These are phyloP conservation scores for Gyromitra esculenta DNA, from an alignment of 2,329 filamentous ascomycete genomes.

Conservation along the genomic window DNA sequence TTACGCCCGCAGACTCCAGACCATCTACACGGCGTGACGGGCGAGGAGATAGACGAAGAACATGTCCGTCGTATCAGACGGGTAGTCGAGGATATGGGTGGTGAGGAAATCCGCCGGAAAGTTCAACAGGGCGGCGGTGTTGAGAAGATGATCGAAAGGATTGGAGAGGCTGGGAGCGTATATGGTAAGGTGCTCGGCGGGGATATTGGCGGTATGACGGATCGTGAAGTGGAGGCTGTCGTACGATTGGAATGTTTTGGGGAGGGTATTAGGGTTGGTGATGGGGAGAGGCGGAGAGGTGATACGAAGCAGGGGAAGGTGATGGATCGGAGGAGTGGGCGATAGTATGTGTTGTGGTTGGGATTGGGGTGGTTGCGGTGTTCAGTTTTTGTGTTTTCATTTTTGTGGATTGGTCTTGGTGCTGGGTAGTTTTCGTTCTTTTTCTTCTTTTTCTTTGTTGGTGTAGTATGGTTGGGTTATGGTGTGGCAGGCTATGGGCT, in stretches of 20 bases:
- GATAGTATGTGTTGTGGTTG: neutral
- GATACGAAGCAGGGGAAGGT: neutral
- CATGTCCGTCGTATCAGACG: constrained; percentile 34
- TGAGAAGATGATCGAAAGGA: constrained; percentile 32
- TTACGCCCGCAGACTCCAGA: constrained; percentile 64
- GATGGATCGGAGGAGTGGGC: too few relatives aligned
- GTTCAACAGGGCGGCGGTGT: constrained; percentile 37
- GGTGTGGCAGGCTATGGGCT: too few relatives aligned
- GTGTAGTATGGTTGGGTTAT: neutral
- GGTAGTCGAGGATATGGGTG: constrained; percentile 36
- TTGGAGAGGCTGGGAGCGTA: constrained; percentile 22
- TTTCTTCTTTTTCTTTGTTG: neutral
- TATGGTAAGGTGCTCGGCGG: constrained; percentile 10
- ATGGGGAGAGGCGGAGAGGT: neutral
- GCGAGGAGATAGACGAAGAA: constrained; percentile 57
- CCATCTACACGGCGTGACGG: constrained; percentile 62
- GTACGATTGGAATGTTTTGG: constrained; percentile 34
- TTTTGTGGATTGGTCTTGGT: neutral
- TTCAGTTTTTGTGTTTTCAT: neutral
- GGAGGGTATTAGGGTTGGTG: constrained; percentile 4
- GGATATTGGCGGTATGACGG: constrained; percentile 13
- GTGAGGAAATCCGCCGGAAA: constrained; percentile 42
- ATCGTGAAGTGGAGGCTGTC: constrained; percentile 31
- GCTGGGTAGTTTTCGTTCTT: neutral
- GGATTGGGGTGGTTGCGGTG: neutral